Conservation (phyloP, 2,329 filamentous ascomycete species). For the Chrysoporthe puriensis region DNA sequence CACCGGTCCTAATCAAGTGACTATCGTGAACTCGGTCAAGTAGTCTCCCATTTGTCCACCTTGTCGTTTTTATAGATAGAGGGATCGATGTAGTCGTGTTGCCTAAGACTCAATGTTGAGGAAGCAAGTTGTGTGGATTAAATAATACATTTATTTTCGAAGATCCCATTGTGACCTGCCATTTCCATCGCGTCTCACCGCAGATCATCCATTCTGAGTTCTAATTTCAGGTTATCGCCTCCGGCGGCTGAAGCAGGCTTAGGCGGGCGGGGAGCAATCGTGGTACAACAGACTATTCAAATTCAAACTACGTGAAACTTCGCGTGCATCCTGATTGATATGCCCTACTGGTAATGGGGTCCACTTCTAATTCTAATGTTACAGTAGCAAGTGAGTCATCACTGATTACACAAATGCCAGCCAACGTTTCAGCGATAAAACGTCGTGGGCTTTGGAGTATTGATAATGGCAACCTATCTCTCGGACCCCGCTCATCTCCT, state of each 20-base stretch:
- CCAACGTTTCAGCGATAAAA: background rate
- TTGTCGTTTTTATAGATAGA: too few relatives aligned
- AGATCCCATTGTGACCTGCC: background rate
- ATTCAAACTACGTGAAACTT: background rate
- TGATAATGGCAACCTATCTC: background rate
- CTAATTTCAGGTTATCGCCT: background rate
- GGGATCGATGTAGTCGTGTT: too few relatives aligned
- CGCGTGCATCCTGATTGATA: background rate
- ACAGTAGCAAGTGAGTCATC: background rate
- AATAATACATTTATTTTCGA: background rate
- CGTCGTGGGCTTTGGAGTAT: background rate
- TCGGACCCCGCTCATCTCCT: background rate
- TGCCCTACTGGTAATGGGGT: background rate
- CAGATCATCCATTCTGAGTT: background rate
- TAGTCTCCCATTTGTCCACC: too few relatives aligned
- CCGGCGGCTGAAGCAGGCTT: too few relatives aligned
- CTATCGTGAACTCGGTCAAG: too few relatives aligned
- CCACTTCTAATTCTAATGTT: constrained; percentile 2
- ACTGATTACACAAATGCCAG: background rate
- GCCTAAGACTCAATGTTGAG: background rate
- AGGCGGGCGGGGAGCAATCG: background rate
- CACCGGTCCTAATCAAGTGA: too few relatives aligned
- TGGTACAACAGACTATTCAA: background rate
- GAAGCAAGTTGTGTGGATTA: background rate
- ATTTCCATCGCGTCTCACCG: background rate